These are phyloP conservation scores for Lantana camara DNA, from an alignment of 257 asterid species.

Conservation along the genomic window DNA sequence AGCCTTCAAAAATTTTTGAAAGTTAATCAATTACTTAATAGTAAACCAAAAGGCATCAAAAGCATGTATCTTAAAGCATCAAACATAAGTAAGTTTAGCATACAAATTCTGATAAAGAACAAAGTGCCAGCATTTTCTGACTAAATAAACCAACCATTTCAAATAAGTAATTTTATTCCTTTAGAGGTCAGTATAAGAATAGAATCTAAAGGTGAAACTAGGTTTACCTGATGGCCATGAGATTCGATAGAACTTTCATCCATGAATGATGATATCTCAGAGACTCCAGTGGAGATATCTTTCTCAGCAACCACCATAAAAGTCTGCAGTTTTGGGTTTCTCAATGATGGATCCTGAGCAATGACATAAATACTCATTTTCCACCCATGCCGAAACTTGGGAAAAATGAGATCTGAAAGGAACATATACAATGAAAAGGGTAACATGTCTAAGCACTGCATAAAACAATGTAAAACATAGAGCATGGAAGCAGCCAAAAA, in stretches of 20 bases:
- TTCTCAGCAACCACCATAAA: slow-evolving; percentile 82
- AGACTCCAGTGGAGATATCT: slow-evolving; percentile 47
- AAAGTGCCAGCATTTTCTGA: slow-evolving; percentile 10
- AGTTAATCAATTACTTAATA: slow-evolving; percentile 14
- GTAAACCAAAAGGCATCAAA: slow-evolving; percentile 15
- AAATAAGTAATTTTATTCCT: slow-evolving; percentile 1
- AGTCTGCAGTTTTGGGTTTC: slow-evolving; percentile 61
- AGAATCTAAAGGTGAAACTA: slow-evolving; percentile 6
- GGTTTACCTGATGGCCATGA: slow-evolving; percentile 65
- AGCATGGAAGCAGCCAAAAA: slow-evolving; percentile 8
- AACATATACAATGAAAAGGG: slow-evolving; percentile 17
- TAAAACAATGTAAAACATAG: slow-evolving; percentile 3
- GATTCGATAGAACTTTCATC: slow-evolving; percentile 43
- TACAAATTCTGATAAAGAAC: not conserved
- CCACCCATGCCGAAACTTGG: slow-evolving; percentile 94
- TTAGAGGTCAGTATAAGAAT: not conserved
- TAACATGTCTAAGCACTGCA: slow-evolving; percentile 26
- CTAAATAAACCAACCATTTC: not conserved
- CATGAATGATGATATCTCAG: slow-evolving; percentile 52
- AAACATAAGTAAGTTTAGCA: slow-evolving; percentile 1
- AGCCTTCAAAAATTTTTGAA: slow-evolving; percentile 49
- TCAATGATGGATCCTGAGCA: slow-evolving; percentile 50
- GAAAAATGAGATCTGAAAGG: slow-evolving; percentile 68
- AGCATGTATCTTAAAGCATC: slow-evolving; percentile 15
- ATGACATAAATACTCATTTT: slow-evolving; percentile 67